Conservation (phyloP, 2,329 filamentous ascomycete species). For the Paraphaeosphaeria sporulosa region DNA sequence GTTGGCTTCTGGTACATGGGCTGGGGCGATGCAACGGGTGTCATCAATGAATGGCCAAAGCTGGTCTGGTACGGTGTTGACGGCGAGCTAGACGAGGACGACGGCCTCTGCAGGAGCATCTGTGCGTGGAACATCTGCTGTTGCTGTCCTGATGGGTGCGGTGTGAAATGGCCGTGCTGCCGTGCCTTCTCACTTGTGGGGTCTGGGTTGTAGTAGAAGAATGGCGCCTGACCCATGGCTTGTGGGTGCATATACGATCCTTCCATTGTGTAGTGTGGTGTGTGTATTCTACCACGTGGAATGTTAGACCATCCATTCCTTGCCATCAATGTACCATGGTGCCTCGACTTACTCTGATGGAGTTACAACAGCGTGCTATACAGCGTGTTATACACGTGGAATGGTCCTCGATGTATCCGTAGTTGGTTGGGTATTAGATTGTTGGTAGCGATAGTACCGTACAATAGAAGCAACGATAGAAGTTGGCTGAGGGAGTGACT, state of each 20-base stretch:
- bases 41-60: constrained; percentile 72
- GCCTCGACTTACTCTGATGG: constrained; percentile 27
- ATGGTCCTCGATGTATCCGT: constrained; percentile 14
- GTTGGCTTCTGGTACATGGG: constrained; percentile 77
- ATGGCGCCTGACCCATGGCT: constrained; percentile 74
- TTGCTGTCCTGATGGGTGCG: constrained; percentile 53
- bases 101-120: constrained; percentile 62
- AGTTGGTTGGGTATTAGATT: constrained; percentile 31
- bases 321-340: constrained; percentile 3
- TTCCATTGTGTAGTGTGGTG: constrained; percentile 65
- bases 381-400: constrained; percentile 19
- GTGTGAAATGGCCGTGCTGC: constrained; percentile 79
- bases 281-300: constrained; percentile 28
- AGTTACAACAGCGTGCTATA: constrained; percentile 21
- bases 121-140: constrained; percentile 53
- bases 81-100: constrained; percentile 67
- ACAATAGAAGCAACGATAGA: constrained; percentile 24
- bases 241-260: constrained; percentile 63
- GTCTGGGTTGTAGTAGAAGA: constrained; percentile 88
- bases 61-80: constrained; percentile 57
- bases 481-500: constrained; percentile 48
- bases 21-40: constrained; percentile 78
- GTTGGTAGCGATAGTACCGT: constrained; percentile 27
- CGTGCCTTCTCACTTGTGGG: constrained; percentile 69
- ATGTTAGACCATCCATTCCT: constrained; percentile 38